phyloP scores from a whole-genome alignment of 139 green algal species.

The Nannochloris sp. region DNA sequence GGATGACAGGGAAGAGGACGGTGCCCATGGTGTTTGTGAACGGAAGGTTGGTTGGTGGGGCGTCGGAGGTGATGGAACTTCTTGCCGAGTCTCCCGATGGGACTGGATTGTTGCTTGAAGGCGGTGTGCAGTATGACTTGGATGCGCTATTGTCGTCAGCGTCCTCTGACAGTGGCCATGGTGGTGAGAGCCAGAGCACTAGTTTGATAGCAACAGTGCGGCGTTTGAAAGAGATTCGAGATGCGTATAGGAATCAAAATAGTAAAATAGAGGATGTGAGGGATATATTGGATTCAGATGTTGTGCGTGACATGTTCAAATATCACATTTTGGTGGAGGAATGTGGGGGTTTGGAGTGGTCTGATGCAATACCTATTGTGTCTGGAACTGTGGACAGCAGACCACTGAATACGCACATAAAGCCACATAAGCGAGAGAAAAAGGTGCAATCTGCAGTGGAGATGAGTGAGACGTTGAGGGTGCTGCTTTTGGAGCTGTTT shows the following conservation, averaged over 20 bases:
- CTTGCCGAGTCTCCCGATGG: slow-evolving; percentile 26
- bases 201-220: background rate
- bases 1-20: slow-evolving; percentile 48
- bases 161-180: background rate
- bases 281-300: background rate
- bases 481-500: slow-evolving; percentile 64
- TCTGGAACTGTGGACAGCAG: too few relatives aligned
- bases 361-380: too few relatives aligned
- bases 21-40: slow-evolving; percentile 80
- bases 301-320: background rate
- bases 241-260: background rate
- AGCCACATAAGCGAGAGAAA: too few relatives aligned
- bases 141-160: slow-evolving; percentile 8
- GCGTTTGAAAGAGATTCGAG: background rate
- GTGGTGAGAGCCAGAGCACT: background rate
- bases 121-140: slow-evolving; percentile 2
- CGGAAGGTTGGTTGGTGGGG: slow-evolving; percentile 63
- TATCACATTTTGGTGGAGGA: slow-evolving; percentile 11
- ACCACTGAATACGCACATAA: too few relatives aligned
- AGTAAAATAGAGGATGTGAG: background rate
- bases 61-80: slow-evolving; percentile 27
- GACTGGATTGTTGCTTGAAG: slow-evolving; percentile 16
- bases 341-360: slow-evolving; percentile 14
- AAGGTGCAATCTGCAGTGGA: background rate
- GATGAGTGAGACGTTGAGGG: slow-evolving; percentile 50